Evolutionary conservation across 352 stramenopile species (phyloP).

Genomic region (Globisporangium spinosum): DNA sequence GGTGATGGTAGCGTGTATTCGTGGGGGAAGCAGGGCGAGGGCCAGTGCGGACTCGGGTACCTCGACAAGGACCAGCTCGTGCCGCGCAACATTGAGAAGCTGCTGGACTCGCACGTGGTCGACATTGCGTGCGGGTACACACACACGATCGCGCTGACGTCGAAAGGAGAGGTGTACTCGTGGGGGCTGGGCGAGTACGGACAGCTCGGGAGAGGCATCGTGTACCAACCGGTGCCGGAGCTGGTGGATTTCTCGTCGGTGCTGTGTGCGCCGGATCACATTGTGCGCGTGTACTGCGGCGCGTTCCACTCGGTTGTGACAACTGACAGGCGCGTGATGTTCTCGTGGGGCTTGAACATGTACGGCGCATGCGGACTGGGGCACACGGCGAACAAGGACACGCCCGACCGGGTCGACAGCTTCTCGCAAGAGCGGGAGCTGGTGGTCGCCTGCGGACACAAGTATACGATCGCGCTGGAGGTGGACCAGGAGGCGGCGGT

Average conservation of each 20-base stretch:
- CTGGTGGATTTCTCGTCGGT: slow-evolving; percentile 48
- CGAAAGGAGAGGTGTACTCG: slow-evolving; percentile 77
- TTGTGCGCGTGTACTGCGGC: slow-evolving; percentile 66
- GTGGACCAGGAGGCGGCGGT: slow-evolving; percentile 24
- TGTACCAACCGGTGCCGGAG: slow-evolving; percentile 76
- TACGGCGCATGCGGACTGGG: slow-evolving; percentile 78
- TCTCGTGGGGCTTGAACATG: slow-evolving; percentile 76
- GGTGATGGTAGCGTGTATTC: slow-evolving; percentile 57
- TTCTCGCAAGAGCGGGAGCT: slow-evolving; percentile 58
- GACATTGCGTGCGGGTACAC: slow-evolving; percentile 84
- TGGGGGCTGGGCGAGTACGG: slow-evolving; percentile 91
- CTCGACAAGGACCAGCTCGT: slow-evolving; percentile 77
- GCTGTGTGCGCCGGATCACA: slow-evolving; percentile 40
- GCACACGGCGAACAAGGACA: slow-evolving; percentile 77
- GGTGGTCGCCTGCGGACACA: slow-evolving; percentile 69
- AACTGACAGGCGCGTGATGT: slow-evolving; percentile 59
- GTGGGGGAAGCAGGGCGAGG: slow-evolving; percentile 87
- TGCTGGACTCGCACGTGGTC: slow-evolving; percentile 37
- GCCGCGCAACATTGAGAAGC: slow-evolving; percentile 48
- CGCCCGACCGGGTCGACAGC: slow-evolving; percentile 69
- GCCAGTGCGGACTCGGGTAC: slow-evolving; percentile 82
- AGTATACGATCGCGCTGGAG: slow-evolving; percentile 77
- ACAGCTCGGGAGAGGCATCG: slow-evolving; percentile 82
- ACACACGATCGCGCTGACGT: slow-evolving; percentile 82
- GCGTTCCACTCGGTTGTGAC: slow-evolving; percentile 79